Evolutionary conservation across 2,329 filamentous ascomycete species (phyloP).

Genomic region (Colletotrichum sp.): DNA sequence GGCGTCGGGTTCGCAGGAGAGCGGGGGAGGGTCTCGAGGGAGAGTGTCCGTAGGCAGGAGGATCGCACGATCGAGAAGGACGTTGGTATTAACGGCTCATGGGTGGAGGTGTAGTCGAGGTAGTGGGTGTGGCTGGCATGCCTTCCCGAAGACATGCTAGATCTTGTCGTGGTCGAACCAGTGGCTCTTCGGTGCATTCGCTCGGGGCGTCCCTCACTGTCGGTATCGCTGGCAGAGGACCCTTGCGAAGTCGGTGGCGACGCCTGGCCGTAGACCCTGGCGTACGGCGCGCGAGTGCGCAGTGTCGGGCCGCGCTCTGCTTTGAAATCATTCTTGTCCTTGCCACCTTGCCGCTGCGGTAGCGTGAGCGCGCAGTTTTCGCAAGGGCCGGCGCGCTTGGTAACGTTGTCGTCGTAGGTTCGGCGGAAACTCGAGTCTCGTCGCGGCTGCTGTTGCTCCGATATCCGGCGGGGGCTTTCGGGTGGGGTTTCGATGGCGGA

Average conservation of each 20-base stretch:
- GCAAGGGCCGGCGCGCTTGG: constrained; percentile 67
- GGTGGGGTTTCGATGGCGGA: constrained; percentile 62
- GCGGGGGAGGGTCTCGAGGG: constrained; percentile 69
- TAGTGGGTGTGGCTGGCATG: constrained; percentile 69
- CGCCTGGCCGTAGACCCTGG: constrained; percentile 59
- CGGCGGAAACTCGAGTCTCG: constrained; percentile 65
- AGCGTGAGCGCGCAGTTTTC: constrained; percentile 73
- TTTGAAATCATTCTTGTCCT: constrained; percentile 28
- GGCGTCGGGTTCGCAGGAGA: constrained; percentile 38
- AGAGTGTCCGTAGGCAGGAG: constrained; percentile 70
- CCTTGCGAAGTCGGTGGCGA: constrained; percentile 60
- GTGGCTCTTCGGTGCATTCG: constrained; percentile 47
- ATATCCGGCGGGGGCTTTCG: constrained; percentile 54
- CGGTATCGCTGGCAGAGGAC: constrained; percentile 53
- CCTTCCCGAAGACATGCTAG: constrained; percentile 58
- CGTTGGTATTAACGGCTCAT: constrained; percentile 65
- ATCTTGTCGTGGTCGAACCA: constrained; percentile 55
- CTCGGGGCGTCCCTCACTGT: constrained; percentile 52
- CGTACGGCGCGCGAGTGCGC: constrained; percentile 65
- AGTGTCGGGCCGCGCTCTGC: constrained; percentile 60
- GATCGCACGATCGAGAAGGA: constrained; percentile 72
- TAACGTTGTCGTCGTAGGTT: constrained; percentile 71
- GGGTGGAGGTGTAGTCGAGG: constrained; percentile 71
- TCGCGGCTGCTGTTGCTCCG: constrained; percentile 41
- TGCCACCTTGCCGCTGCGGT: constrained; percentile 50